phyloP scores from a whole-genome alignment of 1,284 basidiomycete genomes.

The Bothia castanella region DNA sequence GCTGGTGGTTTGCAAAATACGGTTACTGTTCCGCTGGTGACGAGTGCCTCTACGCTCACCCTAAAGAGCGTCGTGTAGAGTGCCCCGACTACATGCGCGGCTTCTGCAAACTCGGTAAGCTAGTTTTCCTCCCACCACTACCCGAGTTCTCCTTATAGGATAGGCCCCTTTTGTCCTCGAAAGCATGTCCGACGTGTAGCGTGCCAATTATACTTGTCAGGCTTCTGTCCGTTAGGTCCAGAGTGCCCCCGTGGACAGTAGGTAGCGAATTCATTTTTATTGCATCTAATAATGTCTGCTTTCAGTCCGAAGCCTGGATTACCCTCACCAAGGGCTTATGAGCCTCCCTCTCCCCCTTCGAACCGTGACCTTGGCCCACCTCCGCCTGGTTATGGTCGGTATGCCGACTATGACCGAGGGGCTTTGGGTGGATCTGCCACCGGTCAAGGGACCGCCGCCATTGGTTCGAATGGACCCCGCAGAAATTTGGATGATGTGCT shows the following conservation, averaged over 20 bases:
- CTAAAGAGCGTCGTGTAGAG: conserved; percentile 89
- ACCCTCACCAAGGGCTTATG: conserved; percentile 73
- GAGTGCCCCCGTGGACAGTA: conserved; percentile 92
- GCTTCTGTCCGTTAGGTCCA: conserved; percentile 93
- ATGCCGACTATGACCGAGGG: conserved; percentile 73
- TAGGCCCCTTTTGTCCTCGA: conserved; percentile 85
- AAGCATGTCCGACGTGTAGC: conserved; percentile 91
- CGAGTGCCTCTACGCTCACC: conserved; percentile 97
- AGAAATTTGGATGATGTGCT: conserved; percentile 83
- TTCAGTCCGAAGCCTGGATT: conserved; percentile 69
- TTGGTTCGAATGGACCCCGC: conserved; percentile 43
- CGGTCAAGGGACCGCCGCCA: conserved; percentile 15
- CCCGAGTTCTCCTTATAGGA: conserved; percentile 2
- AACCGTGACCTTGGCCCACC: conserved; percentile 82
- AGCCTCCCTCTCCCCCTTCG: conserved; percentile 72
- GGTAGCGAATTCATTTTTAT: conserved; percentile 35
- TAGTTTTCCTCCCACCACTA: conserved; percentile 3
- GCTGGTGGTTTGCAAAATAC: conserved; percentile 98
- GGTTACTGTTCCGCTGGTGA: conserved; percentile 98
- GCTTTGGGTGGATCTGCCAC: conserved; percentile 29
- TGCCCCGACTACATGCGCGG: conserved; percentile 96
- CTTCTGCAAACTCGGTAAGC: conserved; percentile 86
- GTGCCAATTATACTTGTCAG: conserved; percentile 89
- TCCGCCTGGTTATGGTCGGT: conserved; percentile 87
- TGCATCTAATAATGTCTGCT: conserved; percentile 20